phyloP scores from a whole-genome alignment of 1,139 yeast species.

The Pichia terricola region DNA sequence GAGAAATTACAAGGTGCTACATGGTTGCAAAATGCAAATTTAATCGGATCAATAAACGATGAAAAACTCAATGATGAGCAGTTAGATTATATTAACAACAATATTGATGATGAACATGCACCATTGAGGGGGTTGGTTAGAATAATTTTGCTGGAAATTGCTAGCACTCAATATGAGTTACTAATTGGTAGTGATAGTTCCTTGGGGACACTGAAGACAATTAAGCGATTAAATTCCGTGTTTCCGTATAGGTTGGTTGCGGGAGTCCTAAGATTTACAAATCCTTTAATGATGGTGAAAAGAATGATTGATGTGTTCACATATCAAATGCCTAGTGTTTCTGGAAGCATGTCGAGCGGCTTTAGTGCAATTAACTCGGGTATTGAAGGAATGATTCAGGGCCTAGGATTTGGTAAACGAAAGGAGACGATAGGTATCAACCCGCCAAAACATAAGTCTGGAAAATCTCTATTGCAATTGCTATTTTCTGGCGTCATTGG shows the following conservation, averaged over 20 bases:
- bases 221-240: slow-evolving; percentile 57
- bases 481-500: slow-evolving; percentile 64
- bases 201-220: slow-evolving; percentile 59
- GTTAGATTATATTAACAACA: neutral
- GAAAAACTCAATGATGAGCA: neutral
- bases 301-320: slow-evolving; percentile 69
- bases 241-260: slow-evolving; percentile 73
- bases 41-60: neutral
- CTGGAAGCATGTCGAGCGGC: slow-evolving; percentile 28
- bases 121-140: slow-evolving; percentile 61
- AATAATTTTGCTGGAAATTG: slow-evolving; percentile 73
- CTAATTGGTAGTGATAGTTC: slow-evolving; percentile 76
- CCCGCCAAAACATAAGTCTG: slow-evolving; percentile 27
- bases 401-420: slow-evolving; percentile 8
- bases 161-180: slow-evolving; percentile 72
- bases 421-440: slow-evolving; percentile 26
- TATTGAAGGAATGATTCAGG: slow-evolving; percentile 11
- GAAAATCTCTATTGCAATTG: slow-evolving; percentile 51
- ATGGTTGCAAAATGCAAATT: slow-evolving; percentile 4
- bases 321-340: slow-evolving; percentile 48
- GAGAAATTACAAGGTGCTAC: neutral
- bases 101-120: slow-evolving; percentile 32
- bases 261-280: slow-evolving; percentile 68
- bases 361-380: slow-evolving; percentile 8
- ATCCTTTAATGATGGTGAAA: slow-evolving; percentile 77